Evolutionary conservation across 257 asterid species (phyloP), one percentile per base, ranked within the genome.

Genomic region (Nicotiana undulata): DNA sequence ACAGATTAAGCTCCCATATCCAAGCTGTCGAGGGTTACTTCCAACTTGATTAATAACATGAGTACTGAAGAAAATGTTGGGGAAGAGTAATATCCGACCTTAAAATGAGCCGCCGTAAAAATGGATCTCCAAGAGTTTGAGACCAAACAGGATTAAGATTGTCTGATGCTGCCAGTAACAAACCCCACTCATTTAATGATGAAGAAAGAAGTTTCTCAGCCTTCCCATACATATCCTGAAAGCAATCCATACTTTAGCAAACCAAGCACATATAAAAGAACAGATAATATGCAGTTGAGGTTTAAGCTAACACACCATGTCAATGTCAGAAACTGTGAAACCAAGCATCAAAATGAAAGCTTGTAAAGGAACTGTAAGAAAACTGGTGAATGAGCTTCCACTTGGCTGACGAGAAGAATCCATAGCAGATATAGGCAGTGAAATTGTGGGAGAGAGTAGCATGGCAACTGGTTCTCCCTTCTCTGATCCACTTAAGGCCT

Each of bases 391-490:
- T 76, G 85, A 83, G 91, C 97, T 95, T 84, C 97, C 97, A 81
- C 87, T 84, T 40, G 87, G 90, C 77, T 91, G 98, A 53, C 93
- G 96, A 81, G 90, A 82, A 84, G 93, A 86, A 63, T 90, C 98
- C 58, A 87, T 64, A 28, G 85, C 81, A 66, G 90, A 90, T 80
- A 91, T 82, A 63, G 96, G 92, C 81, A 92, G 88, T 65, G 97
- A 86, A 65, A 89, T 85, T 18, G 90, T 78, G 4, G 98, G 96
- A 76, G 99, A 95, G 65, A 95, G 91, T 64, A 95, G 96, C 89
- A 95, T 86, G 81, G 97, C 96, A 84, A 90, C 89, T 51, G 93
- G 89, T 87, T 95, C 99, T 81, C 99, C 97, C 86, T 93, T 95
- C 86, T 95, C 98, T 44, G 95, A 84, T 79, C 97, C 98, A 85